Evolutionary conservation across 169 alveolate genomes (phyloP), one percentile per base, ranked within the genome.

Genomic region (Toxoplasma gondii): DNA sequence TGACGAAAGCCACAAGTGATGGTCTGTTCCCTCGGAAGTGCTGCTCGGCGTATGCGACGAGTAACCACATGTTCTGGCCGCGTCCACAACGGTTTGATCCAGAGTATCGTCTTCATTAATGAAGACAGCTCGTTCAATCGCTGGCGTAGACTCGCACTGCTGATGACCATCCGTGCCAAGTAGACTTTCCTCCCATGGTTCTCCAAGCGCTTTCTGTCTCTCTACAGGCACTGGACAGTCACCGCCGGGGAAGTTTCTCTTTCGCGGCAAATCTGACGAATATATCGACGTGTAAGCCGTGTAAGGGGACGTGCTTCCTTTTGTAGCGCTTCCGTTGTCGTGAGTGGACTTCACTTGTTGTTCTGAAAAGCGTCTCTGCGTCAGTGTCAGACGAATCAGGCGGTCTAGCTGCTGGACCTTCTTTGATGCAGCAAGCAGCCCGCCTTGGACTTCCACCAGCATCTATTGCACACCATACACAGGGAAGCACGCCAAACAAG

Each of bases 361-460:
- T 27, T 27, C 74, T 64, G 74, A 16, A 31, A 64, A 64, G 1
- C n/a, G 58, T 49, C 58, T 4, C 74, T 64, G 74, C 74, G n/a
- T 22, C 67, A 49, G 16, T 36, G 69, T 38, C 41, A 82, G 27
- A 31, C 90, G 64, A 41, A 82, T 36, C n/a, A 82, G 90, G 2
- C 90, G 90, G 34, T 36, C 69, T 16, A 82, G 54, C 90, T 82
- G 90, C 90, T 43, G n/a, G 34, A 82, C 29, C 34, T 82, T 82
- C 67, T 38, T 44, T 27, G 90, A 39, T 39, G 90, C 90, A 17
- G 90, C 90, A 22, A 82, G 90, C 58, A 82, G 10, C 67, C 90
- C 67, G 43, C 90, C 90, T 29, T 44, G 90, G 44, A 82, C 90
- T 17, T 43, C 90, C 24, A 82, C 90, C 67, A 82, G 58, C 64